Percentiles rank a stretch among this genome's conserved stretches.
Conservation (phyloP, 1,284 basidiomycete genomes). For the Trichosporon inkin region DNA sequence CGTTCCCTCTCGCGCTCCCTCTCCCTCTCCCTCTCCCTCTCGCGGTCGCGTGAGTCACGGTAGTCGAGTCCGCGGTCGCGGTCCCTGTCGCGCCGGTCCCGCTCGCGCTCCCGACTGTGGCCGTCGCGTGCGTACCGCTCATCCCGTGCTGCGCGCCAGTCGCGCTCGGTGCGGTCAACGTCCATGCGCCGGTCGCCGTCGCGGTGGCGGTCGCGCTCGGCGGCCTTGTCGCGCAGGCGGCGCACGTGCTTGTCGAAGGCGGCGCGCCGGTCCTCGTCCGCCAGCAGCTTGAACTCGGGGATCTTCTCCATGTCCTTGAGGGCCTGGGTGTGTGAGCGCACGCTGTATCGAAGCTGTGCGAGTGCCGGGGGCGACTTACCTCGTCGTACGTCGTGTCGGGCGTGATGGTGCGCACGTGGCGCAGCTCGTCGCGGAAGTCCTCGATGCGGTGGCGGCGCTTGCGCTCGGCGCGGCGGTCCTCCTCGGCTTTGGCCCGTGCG, state of each 20-base stretch:
- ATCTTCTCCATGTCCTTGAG: slow-evolving; percentile 71
- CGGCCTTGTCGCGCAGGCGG: slow-evolving; percentile 76
- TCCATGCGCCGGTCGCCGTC: slow-evolving; percentile 40
- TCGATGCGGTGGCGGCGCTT: slow-evolving; percentile 83
- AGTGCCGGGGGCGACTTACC: slow-evolving; percentile 52
- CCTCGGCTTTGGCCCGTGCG: slow-evolving; percentile 70
- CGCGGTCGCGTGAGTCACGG: slow-evolving; percentile 40
- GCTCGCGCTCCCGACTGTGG: slow-evolving; percentile 17
- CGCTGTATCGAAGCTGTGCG: background rate
- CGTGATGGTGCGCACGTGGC: slow-evolving; percentile 76
- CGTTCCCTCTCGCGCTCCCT: slow-evolving; percentile 22
- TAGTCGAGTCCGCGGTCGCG: slow-evolving; percentile 28
- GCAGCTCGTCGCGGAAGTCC: slow-evolving; percentile 91
- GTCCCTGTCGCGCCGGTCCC: slow-evolving; percentile 16
- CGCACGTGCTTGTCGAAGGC: slow-evolving; percentile 82
- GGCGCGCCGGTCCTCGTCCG: slow-evolving; percentile 64
- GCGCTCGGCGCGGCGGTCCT: slow-evolving; percentile 73
- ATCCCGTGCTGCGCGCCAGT: slow-evolving; percentile 42
- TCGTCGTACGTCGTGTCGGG: slow-evolving; percentile 70
- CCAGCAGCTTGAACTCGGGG: slow-evolving; percentile 74
- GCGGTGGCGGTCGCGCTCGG: slow-evolving; percentile 54
- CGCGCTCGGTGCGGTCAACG: slow-evolving; percentile 17
- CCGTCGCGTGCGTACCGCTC: slow-evolving; percentile 22
- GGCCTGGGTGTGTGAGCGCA: slow-evolving; percentile 52
- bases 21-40: slow-evolving; percentile 43